phyloP scores from a whole-genome alignment of 768 basidiomycete genomes.

The Cystobasidium ongulense region DNA sequence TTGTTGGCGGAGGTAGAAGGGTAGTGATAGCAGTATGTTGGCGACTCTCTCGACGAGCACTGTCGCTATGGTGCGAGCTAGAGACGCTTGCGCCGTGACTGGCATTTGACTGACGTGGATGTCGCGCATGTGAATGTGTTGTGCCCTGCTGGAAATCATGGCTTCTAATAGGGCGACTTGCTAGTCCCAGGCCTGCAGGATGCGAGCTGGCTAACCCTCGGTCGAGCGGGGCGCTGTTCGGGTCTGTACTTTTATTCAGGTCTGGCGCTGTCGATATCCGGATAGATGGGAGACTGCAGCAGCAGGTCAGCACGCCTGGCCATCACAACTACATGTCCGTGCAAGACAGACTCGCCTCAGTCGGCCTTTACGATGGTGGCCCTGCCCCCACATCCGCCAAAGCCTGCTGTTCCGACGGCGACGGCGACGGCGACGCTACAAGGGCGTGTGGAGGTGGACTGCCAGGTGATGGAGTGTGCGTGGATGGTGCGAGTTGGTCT shows the following conservation, averaged over 20 bases:
- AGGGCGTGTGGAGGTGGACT: too few relatives aligned
- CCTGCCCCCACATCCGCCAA: background rate
- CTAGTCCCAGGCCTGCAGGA: too few relatives aligned
- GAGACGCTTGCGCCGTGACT: background rate
- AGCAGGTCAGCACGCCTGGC: background rate
- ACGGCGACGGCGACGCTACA: too few relatives aligned
- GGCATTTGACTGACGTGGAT: background rate
- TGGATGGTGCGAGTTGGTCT: too few relatives aligned
- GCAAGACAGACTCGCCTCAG: background rate
- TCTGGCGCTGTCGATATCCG: slow-evolving; percentile 5
- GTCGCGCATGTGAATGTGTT: background rate
- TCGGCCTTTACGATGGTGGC: slow-evolving; percentile 1
- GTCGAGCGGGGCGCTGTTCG: background rate
- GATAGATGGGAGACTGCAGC: slow-evolving; percentile 13
- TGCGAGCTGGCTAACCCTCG: background rate
- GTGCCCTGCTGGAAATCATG: background rate
- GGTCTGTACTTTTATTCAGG: background rate
- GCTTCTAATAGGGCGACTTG: background rate
- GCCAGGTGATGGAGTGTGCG: too few relatives aligned
- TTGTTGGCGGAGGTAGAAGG: background rate
- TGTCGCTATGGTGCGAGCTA: background rate
- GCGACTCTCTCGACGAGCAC: background rate
- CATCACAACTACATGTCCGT: background rate
- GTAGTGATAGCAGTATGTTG: background rate
- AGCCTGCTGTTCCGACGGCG: background rate